A percentile compares a stretch with the other conserved stretches of the same genome.
Evolutionary conservation across 2,329 filamentous ascomycete genomes (phyloP).

Genomic region (Nemania sp.): DNA sequence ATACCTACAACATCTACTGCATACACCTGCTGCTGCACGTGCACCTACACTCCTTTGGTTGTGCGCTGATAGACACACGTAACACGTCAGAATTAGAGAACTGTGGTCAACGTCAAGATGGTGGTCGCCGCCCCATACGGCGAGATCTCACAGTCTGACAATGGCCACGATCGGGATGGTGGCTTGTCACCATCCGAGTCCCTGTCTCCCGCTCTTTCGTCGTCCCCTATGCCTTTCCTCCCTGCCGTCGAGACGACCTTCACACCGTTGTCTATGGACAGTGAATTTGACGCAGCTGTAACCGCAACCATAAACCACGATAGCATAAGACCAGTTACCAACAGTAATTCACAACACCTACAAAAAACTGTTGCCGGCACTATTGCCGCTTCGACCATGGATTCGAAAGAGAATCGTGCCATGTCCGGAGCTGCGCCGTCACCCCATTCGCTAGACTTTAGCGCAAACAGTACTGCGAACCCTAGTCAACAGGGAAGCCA

Average conservation of each 20-base stretch:
- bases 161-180: constrained; percentile 45
- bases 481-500: constrained; percentile 31
- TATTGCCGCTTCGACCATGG: constrained; percentile 44
- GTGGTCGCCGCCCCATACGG: constrained; percentile 44
- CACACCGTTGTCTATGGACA: constrained; percentile 52
- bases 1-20: background rate
- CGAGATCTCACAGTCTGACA: constrained; percentile 45
- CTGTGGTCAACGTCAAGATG: constrained; percentile 37
- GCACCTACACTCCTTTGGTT: background rate
- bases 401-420: constrained; percentile 50
- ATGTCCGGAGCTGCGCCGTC: constrained; percentile 45
- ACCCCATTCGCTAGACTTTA: constrained; percentile 41
- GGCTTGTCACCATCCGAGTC: constrained; percentile 44
- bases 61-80: constrained; percentile 15
- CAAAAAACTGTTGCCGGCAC: constrained; percentile 36
- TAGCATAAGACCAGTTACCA: constrained; percentile 17
- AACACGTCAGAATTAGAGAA: background rate
- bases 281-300: constrained; percentile 40
- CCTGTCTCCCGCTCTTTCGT: constrained; percentile 47
- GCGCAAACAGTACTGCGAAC: constrained; percentile 24
- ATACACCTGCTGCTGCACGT: background rate
- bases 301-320: constrained; percentile 5
- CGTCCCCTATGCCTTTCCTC: constrained; percentile 51
- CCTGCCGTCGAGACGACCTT: constrained; percentile 45
- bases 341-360: constrained; percentile 27